Percentiles rank a stretch among this genome's conserved stretches.
phyloP scores from a whole-genome alignment of 2,329 filamentous ascomycete species.

The Penicillium sp. region DNA sequence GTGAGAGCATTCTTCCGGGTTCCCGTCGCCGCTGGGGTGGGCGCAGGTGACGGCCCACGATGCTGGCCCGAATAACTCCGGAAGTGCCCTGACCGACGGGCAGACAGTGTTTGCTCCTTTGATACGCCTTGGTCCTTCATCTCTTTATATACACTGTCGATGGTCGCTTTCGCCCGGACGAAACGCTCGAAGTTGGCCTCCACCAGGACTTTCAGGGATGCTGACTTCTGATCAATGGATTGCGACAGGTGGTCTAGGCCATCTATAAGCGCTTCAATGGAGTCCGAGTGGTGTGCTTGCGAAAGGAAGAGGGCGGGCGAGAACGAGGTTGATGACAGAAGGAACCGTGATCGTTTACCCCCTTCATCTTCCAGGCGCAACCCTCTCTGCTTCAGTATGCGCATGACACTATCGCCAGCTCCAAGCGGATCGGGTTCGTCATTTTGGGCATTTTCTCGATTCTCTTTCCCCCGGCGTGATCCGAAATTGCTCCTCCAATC shows the following conservation, averaged over 20 bases:
- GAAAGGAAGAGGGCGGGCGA: slow-evolving; percentile 90
- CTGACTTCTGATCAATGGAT: slow-evolving; percentile 97
- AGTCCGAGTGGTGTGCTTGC: slow-evolving; percentile 84
- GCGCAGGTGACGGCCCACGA: slow-evolving; percentile 44
- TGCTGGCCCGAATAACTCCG: slow-evolving; percentile 57
- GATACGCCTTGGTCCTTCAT: slow-evolving; percentile 77
- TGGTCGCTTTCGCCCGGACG: slow-evolving; percentile 94
- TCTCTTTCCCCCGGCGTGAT: slow-evolving; percentile 69
- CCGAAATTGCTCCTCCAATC: slow-evolving; percentile 70
- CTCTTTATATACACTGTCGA: slow-evolving; percentile 97
- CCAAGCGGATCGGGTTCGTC: slow-evolving; percentile 94
- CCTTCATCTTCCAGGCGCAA: slow-evolving; percentile 83
- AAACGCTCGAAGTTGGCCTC: slow-evolving; percentile 99
- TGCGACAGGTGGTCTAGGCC: slow-evolving; percentile 85
- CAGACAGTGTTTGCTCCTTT: slow-evolving; percentile 49
- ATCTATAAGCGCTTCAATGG: slow-evolving; percentile 76
- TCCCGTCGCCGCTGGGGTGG: slow-evolving; percentile 51
- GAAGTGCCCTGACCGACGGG: slow-evolving; percentile 66
- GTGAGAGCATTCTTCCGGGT: slow-evolving; percentile 85
- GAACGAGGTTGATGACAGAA: slow-evolving; percentile 94
- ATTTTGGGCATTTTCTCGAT: slow-evolving; percentile 78
- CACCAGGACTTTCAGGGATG: slow-evolving; percentile 91
- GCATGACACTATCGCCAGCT: slow-evolving; percentile 83
- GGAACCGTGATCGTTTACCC: slow-evolving; percentile 83
- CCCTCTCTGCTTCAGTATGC: slow-evolving; percentile 74